A percentile compares a stretch with the other conserved stretches of the same genome.
These are phyloP conservation scores for Calonectria naviculata DNA, from an alignment of 2,329 filamentous ascomycete genomes.

Conservation along the genomic window DNA sequence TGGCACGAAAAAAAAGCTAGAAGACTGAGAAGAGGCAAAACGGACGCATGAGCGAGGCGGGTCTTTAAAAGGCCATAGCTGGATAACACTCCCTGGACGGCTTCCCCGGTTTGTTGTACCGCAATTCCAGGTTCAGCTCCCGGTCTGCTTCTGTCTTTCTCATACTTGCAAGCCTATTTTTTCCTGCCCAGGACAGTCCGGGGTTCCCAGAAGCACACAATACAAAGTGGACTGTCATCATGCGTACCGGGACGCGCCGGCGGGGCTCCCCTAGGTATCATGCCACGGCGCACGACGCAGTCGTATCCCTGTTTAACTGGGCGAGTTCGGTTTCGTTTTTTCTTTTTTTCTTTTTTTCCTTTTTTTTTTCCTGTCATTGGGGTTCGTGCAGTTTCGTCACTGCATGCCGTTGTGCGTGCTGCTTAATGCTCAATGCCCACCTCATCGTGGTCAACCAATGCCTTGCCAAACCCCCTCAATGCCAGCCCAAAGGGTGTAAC, in stretches of 20 bases:
- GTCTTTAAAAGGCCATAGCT: slow-evolving; percentile 31
- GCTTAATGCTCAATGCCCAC: slow-evolving; percentile 5
- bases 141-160: not conserved
- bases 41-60: slow-evolving; percentile 38
- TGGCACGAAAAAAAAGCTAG: slow-evolving; percentile 1
- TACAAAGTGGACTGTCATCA: slow-evolving; percentile 42
- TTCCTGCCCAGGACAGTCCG: slow-evolving; percentile 1
- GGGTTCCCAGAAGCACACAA: slow-evolving; percentile 15
- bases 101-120: slow-evolving; percentile 17
- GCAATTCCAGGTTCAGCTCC: slow-evolving; percentile 8
- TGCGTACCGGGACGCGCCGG: slow-evolving; percentile 40
- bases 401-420: not conserved
- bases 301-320: slow-evolving; percentile 15
- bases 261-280: slow-evolving; percentile 33
- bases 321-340: slow-evolving; percentile 3
- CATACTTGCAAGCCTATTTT: slow-evolving; percentile 1
- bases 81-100: not conserved
- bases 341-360: not conserved
- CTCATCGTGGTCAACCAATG: slow-evolving; percentile 8
- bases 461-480: not conserved
- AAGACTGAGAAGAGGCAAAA: slow-evolving; percentile 12
- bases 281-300: slow-evolving; percentile 35
- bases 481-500: not conserved
- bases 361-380: not conserved
- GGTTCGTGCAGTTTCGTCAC: slow-evolving; percentile 2